Percentiles rank a stretch among this genome's conserved stretches.
Evolutionary conservation across 2,329 filamentous ascomycete genomes (phyloP).

Genomic region (Claviceps digitariae): DNA sequence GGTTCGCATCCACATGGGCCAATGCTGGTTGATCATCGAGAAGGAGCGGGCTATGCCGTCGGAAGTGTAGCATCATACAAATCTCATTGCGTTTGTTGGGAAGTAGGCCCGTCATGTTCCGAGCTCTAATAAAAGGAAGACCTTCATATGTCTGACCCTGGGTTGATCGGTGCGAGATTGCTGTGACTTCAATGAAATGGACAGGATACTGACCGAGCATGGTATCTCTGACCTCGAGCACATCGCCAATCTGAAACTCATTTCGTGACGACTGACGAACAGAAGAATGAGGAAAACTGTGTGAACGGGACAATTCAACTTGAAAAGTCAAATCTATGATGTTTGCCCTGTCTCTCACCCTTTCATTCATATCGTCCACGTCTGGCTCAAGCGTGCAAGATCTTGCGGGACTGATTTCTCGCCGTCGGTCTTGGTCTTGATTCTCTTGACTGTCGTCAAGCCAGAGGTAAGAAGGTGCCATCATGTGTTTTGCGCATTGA

Average conservation of each 20-base stretch:
- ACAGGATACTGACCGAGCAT: constrained; percentile 13
- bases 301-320: background rate
- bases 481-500: background rate
- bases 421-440: background rate
- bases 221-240: constrained; percentile 16
- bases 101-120: constrained; percentile 23
- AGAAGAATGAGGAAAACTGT: background rate
- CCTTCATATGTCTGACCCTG: constrained; percentile 23
- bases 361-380: background rate
- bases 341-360: background rate
- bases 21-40: constrained; percentile 21
- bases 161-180: constrained; percentile 20
- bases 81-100: constrained; percentile 29
- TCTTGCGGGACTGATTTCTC: constrained; percentile 1
- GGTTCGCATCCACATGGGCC: constrained; percentile 25
- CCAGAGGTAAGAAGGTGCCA: background rate
- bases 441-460: background rate
- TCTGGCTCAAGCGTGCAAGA: constrained; percentile 13
- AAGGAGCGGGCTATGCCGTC: constrained; percentile 22
- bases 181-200: constrained; percentile 28
- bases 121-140: constrained; percentile 21
- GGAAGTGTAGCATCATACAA: constrained; percentile 21
- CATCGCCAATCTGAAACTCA: constrained; percentile 11
- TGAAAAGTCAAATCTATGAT: constrained; percentile 1
- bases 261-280: background rate